Percentiles rank a stretch among this genome's conserved stretches.
Conservation (phyloP, 164 flowering plant species). For the Annona cherimola region DNA sequence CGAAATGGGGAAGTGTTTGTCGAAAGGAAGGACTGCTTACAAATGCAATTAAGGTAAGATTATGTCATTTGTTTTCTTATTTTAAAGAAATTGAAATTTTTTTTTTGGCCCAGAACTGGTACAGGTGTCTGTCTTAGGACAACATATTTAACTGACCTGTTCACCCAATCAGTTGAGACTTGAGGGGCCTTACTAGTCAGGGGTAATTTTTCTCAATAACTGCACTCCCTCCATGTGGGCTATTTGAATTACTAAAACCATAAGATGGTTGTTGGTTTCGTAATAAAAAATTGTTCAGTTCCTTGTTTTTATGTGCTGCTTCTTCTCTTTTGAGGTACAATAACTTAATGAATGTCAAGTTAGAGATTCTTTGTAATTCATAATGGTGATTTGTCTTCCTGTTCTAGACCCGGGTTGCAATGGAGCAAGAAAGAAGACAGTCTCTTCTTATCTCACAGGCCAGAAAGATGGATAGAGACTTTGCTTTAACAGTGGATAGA, state of each 20-base stretch:
- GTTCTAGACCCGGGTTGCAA: constrained; percentile 49
- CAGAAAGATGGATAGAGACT: constrained; percentile 58
- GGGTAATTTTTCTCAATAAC: neutral
- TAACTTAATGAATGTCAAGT: neutral
- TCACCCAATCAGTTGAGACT: neutral
- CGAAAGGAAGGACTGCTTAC: constrained; percentile 69
- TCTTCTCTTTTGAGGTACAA: neutral
- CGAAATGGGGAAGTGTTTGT: constrained; percentile 55
- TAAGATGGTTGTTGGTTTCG: neutral
- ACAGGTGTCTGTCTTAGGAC: neutral
- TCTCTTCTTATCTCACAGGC: constrained; percentile 32
- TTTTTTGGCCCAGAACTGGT: neutral
- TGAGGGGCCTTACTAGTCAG: neutral
- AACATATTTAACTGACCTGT: neutral
- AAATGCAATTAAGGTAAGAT: constrained; percentile 52
- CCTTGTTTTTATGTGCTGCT: neutral
- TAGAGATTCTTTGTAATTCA: neutral
- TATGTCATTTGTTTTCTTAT: too few species aligned
- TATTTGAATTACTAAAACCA: neutral
- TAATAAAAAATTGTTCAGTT: neutral
- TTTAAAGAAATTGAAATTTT: too few species aligned
- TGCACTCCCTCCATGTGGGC: neutral
- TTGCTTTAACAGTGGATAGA: constrained; percentile 49
- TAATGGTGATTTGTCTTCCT: neutral
- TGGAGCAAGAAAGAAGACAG: constrained; percentile 63